phyloP scores from a whole-genome alignment of 148 eudicot genomes.

The Arctostaphylos glauca region DNA sequence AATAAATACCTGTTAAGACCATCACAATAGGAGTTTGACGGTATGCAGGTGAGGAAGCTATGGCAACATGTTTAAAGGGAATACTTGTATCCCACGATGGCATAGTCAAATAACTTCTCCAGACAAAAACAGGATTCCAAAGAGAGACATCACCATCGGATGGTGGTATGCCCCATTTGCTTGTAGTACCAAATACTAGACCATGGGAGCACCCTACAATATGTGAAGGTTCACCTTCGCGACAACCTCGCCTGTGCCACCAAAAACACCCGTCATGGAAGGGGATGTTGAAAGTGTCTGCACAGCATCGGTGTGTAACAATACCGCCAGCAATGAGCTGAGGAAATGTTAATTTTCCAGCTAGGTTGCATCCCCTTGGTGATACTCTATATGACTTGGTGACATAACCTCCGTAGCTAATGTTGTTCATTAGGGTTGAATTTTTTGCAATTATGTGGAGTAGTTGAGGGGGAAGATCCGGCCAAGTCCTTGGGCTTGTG shows the following conservation, averaged over 20 bases:
- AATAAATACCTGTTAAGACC: conserved; percentile 18
- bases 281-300: neutral
- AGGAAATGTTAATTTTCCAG: neutral
- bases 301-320: neutral
- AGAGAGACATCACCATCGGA: neutral
- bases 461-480: conserved; percentile 18
- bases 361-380: conserved; percentile 1
- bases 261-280: neutral
- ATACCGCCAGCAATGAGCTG: neutral
- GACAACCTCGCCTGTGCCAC: neutral
- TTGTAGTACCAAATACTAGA: neutral
- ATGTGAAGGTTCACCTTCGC: neutral
- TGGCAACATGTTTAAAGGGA: conserved; percentile 8
- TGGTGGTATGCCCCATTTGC: neutral
- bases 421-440: conserved; percentile 12
- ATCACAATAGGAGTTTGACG: neutral
- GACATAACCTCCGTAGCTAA: conserved; percentile 9
- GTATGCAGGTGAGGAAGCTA: neutral
- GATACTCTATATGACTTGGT: conserved; percentile 13
- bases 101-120: neutral
- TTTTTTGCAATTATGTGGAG: neutral
- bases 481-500: conserved; percentile 19
- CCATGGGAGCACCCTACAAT: conserved; percentile 12
- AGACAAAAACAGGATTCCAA: neutral
- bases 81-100: conserved; percentile 15